These are phyloP conservation scores for Psilocybe subaeruginosa DNA, from an alignment of 768 basidiomycete species.

Conservation along the genomic window DNA sequence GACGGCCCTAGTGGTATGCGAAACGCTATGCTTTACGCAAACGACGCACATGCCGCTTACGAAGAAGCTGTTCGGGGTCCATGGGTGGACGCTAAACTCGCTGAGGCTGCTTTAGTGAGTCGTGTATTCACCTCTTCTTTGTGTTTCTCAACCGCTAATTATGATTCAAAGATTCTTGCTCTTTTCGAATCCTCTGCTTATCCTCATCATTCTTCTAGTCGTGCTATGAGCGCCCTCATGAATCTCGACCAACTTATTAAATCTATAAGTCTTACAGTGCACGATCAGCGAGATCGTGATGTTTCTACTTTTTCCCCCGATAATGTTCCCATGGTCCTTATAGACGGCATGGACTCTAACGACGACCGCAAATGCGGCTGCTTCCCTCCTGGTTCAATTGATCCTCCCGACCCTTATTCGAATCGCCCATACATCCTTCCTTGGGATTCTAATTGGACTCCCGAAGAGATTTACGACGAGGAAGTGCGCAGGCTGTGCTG, in stretches of 20 bases:
- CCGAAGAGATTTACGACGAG: constrained; percentile 61
- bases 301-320: constrained; percentile 54
- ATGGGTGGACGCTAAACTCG: constrained; percentile 65
- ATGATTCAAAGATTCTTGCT: constrained; percentile 59
- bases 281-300: constrained; percentile 59
- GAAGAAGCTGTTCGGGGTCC: constrained; percentile 51
- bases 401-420: constrained; percentile 37
- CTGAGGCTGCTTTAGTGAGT: constrained; percentile 60
- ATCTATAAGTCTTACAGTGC: constrained; percentile 52
- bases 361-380: constrained; percentile 21
- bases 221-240: constrained; percentile 54
- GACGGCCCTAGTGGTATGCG: constrained; percentile 53
- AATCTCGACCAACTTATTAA: constrained; percentile 69
- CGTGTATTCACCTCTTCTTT: neutral
- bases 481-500: constrained; percentile 79
- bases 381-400: constrained; percentile 30
- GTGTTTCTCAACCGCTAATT: neutral
- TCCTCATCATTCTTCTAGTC: constrained; percentile 60
- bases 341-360: constrained; percentile 23
- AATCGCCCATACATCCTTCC: constrained; percentile 55
- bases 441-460: constrained; percentile 65
- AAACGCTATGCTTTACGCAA: constrained; percentile 59
- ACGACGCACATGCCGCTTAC: constrained; percentile 57
- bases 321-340: constrained; percentile 51
- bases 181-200: constrained; percentile 79